These are phyloP conservation scores for Aspergillus ellipticus DNA, from an alignment of 495 filamentous ascomycete species.

Conservation along the genomic window DNA sequence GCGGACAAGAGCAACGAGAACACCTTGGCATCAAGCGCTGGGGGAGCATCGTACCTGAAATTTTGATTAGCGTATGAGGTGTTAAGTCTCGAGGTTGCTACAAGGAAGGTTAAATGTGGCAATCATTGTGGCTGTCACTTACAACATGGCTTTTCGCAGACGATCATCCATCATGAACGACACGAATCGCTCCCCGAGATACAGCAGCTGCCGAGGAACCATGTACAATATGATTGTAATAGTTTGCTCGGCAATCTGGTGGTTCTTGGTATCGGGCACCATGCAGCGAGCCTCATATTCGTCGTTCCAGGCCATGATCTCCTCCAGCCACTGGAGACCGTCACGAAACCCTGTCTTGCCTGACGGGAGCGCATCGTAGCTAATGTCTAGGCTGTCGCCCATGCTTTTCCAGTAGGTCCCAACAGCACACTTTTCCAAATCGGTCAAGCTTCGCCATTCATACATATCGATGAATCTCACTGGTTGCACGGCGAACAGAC, in stretches of 20 bases:
- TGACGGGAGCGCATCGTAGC: conserved; percentile 43
- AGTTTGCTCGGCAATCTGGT: conserved; percentile 51
- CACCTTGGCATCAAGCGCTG: conserved; percentile 29
- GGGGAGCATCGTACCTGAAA: conserved; percentile 44
- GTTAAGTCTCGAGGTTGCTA: background rate
- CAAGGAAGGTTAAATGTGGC: background rate
- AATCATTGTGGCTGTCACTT: conserved; percentile 22
- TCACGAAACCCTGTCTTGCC: conserved; percentile 48
- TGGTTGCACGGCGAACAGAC: conserved; percentile 58
- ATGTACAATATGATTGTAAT: conserved; percentile 57
- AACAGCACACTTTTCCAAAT: conserved; percentile 62
- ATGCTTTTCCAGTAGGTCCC: conserved; percentile 63
- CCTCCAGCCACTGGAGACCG: conserved; percentile 64
- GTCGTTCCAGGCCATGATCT: conserved; percentile 55
- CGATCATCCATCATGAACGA: conserved; percentile 61
- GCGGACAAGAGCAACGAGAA: conserved; percentile 40
- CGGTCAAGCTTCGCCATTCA: conserved; percentile 61
- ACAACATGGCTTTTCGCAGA: conserved; percentile 62
- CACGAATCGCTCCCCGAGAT: conserved; percentile 47
- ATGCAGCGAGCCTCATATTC: conserved; percentile 55
- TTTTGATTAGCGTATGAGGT: background rate
- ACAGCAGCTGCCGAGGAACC: conserved; percentile 48
- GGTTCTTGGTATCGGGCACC: conserved; percentile 53
- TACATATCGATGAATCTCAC: conserved; percentile 53
- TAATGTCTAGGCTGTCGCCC: conserved; percentile 59